These are phyloP conservation scores for Phoma herbarum DNA, from an alignment of 2,329 filamentous ascomycete genomes.

Conservation along the genomic window DNA sequence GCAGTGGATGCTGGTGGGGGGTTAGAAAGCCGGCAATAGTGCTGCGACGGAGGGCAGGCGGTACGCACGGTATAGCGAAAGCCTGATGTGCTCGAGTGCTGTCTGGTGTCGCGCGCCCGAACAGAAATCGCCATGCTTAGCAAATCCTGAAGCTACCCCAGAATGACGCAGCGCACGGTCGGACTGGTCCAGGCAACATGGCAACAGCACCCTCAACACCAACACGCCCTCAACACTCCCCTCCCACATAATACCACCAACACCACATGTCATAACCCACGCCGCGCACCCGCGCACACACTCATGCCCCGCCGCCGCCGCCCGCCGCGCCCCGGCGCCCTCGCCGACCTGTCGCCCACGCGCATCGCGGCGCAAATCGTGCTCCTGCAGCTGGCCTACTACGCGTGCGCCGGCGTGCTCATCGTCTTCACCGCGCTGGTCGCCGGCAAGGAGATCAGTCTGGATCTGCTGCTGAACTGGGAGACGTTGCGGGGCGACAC, in stretches of 20 bases:
- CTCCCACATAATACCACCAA: neutral
- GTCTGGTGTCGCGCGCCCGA: neutral
- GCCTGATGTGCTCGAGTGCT: neutral
- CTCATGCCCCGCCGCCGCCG: constrained; percentile 66
- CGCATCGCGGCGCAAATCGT: constrained; percentile 73
- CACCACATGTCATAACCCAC: constrained; percentile 6
- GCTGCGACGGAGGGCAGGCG: neutral
- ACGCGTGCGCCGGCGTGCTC: constrained; percentile 66
- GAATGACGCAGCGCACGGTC: constrained; percentile 23
- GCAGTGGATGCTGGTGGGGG: neutral
- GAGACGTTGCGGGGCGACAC: constrained; percentile 70
- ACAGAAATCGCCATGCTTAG: constrained; percentile 17
- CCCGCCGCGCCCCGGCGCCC: constrained; percentile 70
- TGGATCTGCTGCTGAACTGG: constrained; percentile 71
- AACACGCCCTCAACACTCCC: constrained; percentile 11
- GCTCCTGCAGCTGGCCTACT: constrained; percentile 71
- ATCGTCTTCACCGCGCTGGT: constrained; percentile 74
- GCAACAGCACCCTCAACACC: neutral
- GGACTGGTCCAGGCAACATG: neutral
- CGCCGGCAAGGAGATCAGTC: constrained; percentile 66
- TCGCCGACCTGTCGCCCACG: constrained; percentile 71
- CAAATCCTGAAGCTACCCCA: constrained; percentile 17
- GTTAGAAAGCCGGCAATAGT: no score
- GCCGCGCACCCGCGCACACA: constrained; percentile 26
- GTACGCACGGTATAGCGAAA: constrained; percentile 1